Evolutionary conservation across 2,329 filamentous ascomycete genomes (phyloP), one percentile per base, ranked within the genome.

Genomic region (Cordyceps sp.): DNA sequence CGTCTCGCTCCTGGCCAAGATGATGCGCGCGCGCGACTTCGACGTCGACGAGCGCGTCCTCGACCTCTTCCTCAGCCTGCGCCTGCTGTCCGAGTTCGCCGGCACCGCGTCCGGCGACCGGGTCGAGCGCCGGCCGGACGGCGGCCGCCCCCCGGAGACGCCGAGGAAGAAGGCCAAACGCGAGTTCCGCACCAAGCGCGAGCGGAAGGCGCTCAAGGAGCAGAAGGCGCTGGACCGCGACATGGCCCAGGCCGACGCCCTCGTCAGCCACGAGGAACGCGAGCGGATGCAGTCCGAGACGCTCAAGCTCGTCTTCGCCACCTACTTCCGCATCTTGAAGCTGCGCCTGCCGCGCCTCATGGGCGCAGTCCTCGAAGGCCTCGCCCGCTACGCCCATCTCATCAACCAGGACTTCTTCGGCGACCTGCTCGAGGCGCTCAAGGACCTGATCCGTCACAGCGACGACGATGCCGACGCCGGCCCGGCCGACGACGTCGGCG

Each of bases 401-500:
- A 98, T 98, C 65, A 98, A 98, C 59, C 85, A 98, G 49, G 84
- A 98, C 50, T 96, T 98, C 62, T 98, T 98, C 46, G 90, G 88
- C 19, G 90, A 98, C 49, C 66, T 98, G 20, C 70, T 98, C 10
- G 90, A 96, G 56, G 88, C 85, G 1, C 64, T 98, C 25, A 92
- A 93, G 53, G 90, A 98, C 40, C 69, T 98, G 28, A 88, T 96
- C 45, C 71, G 73, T 4, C 73, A 86, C 42, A 78, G 80, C 32
- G 69, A 78, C 45, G 62, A 66, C 0, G 61, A 66, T 13, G 63
- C 62, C 4, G 58, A 62, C 10, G 58, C 52, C 2, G 62, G 59
- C 4, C 51, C 58, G 2, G 49, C 44, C 4, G 50, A 50, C 0
- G 59, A 42, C 7, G 42, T 49, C 0, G 59, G 42, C 7, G 43